Evolutionary conservation across 129 eudicot species (phyloP).

Genomic region (Centrapalus pauciflorus): DNA sequence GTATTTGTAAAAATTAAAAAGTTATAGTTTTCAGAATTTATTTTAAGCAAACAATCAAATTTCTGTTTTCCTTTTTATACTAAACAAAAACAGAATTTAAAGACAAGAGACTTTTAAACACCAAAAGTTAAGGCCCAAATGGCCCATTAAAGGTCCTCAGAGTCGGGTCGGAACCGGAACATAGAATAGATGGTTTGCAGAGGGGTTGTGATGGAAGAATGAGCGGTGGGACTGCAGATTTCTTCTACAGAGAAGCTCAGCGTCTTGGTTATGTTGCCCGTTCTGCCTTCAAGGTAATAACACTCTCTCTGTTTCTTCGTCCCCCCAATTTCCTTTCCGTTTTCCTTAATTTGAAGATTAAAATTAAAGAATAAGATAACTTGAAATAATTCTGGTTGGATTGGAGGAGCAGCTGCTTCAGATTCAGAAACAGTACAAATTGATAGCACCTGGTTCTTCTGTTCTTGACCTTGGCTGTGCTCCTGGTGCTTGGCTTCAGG

Average conservation of each 20-base stretch:
- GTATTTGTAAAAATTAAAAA: too few species aligned
- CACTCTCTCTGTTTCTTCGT: not conserved
- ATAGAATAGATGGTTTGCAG: not conserved
- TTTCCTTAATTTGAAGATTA: not conserved
- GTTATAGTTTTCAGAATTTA: too few species aligned
- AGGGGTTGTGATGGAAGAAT: conserved; percentile 17
- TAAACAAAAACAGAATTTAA: too few species aligned
- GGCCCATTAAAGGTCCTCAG: not conserved
- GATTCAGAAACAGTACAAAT: conserved; percentile 82
- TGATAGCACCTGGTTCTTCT: conserved; percentile 71
- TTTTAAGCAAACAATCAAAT: too few species aligned
- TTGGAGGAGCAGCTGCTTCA: conserved; percentile 62
- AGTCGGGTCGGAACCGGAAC: not conserved
- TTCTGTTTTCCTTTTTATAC: too few species aligned
- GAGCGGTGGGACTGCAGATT: conserved; percentile 75
- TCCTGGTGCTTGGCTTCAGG: conserved; percentile 99
- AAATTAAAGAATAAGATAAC: not conserved
- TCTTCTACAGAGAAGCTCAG: conserved; percentile 95
- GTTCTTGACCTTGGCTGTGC: conserved; percentile 98
- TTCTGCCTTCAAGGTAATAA: conserved; percentile 82
- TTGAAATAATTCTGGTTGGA: not conserved
- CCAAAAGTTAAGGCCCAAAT: conserved; percentile 6
- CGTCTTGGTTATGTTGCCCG: conserved; percentile 97
- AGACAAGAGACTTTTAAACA: too few species aligned
- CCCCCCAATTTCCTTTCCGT: not conserved